phyloP scores from a whole-genome alignment of 768 basidiomycete genomes.

The Tylopilus vinaceipallidus region DNA sequence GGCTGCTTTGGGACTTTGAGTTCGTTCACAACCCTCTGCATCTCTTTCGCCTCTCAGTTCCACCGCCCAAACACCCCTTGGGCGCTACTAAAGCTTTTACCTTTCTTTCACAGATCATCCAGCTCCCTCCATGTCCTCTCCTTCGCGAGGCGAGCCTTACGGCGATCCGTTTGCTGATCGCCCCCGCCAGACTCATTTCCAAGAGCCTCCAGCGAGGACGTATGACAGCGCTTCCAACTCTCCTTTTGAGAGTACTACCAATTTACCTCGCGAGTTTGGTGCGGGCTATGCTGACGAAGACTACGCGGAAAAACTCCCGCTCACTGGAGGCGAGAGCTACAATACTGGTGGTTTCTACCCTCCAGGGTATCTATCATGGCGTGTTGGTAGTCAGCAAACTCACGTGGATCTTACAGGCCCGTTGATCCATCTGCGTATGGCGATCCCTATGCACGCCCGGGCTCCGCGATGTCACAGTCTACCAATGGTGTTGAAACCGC shows the following conservation, averaged over 20 bases:
- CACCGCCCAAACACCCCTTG: conserved; percentile 1
- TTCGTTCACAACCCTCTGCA: conserved; percentile 22
- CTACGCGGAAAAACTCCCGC: conserved; percentile 71
- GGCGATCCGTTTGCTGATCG: conserved; percentile 76
- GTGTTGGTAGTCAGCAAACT: neutral
- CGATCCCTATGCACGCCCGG: conserved; percentile 61
- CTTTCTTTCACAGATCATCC: conserved; percentile 4
- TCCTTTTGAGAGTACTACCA: conserved; percentile 58
- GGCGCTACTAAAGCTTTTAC: conserved; percentile 8
- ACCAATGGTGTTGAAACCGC: conserved; percentile 59
- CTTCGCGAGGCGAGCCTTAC: conserved; percentile 35
- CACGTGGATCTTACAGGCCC: conserved; percentile 32
- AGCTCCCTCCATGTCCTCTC: conserved; percentile 25
- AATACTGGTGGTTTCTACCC: conserved; percentile 67
- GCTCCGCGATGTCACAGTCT: conserved; percentile 51
- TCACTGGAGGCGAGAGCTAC: conserved; percentile 57
- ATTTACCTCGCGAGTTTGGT: conserved; percentile 53
- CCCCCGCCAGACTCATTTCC: conserved; percentile 54
- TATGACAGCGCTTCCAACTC: conserved; percentile 39
- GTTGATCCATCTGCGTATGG: conserved; percentile 62
- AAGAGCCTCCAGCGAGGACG: conserved; percentile 52
- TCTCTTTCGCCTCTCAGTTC: conserved; percentile 9
- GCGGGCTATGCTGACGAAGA: conserved; percentile 63
- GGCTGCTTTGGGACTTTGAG: conserved; percentile 15
- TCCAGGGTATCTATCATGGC: conserved; percentile 54